Evolutionary conservation across 2,329 filamentous ascomycete genomes (phyloP).

Genomic region (Ophiostoma australiae): DNA sequence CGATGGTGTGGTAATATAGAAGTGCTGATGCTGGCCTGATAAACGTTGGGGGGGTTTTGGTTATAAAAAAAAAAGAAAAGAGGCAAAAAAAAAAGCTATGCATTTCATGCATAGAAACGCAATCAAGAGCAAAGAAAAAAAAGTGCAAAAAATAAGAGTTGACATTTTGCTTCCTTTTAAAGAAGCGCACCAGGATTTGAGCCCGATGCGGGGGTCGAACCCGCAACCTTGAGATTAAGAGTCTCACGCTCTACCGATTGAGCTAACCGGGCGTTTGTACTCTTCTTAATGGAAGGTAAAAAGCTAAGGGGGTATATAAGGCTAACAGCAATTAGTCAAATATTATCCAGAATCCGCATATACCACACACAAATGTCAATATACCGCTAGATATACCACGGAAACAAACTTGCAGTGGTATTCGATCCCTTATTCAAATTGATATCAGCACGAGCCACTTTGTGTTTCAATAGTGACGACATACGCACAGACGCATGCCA

Average conservation of each 20-base stretch:
- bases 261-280: slow-evolving; percentile 52
- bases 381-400: not conserved
- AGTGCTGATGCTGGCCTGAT: too few relatives aligned
- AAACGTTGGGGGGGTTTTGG: too few relatives aligned
- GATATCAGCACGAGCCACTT: not conserved
- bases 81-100: not conserved
- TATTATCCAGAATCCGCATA: not conserved
- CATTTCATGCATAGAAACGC: not conserved
- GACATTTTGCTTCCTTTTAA: not conserved
- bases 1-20: not conserved
- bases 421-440: not conserved
- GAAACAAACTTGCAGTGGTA: not conserved
- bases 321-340: not conserved
- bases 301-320: not conserved
- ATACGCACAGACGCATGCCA: not conserved
- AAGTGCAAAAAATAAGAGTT: not conserved
- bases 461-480: not conserved
- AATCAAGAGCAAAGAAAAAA: not conserved
- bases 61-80: not conserved
- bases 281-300: not conserved
- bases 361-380: not conserved
- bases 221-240: slow-evolving; percentile 47
- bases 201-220: slow-evolving; percentile 46
- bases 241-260: slow-evolving; percentile 71
- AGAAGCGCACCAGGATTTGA: slow-evolving; percentile 39